phyloP scores from a whole-genome alignment of 139 green algal species.

The Asterochloris sp. region DNA sequence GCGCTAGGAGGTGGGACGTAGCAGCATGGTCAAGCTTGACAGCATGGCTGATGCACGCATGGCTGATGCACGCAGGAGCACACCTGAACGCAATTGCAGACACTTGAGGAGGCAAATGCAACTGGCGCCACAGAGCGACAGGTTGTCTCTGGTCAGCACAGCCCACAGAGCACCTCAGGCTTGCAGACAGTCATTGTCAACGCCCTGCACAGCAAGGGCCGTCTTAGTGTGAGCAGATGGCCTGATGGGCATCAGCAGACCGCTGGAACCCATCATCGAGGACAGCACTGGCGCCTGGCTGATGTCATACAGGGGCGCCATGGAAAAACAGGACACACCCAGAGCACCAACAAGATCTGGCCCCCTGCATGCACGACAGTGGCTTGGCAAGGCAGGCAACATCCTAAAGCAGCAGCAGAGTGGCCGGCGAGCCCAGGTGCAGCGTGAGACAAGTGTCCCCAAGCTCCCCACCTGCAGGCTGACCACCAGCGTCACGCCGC shows the following conservation, averaged over 20 bases:
- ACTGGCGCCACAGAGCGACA: too few species aligned
- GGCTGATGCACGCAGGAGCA: background rate
- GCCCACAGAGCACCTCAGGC: too few species aligned
- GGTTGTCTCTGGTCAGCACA: too few species aligned
- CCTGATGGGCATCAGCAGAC: too few species aligned
- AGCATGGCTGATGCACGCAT: background rate
- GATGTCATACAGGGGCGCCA: background rate
- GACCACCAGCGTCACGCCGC: background rate
- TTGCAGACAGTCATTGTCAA: too few species aligned
- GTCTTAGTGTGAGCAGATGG: too few species aligned
- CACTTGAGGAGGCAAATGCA: background rate
- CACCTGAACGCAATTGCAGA: background rate
- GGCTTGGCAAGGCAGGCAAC: background rate
- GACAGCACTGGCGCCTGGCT: too few species aligned
- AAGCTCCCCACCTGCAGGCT: slow-evolving; percentile 3
- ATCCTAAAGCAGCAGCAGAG: background rate
- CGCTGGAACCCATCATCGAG: too few species aligned
- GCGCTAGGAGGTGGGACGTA: background rate
- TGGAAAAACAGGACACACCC: too few species aligned
- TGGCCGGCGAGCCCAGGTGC: background rate
- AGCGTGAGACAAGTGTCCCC: background rate
- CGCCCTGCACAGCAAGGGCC: too few species aligned
- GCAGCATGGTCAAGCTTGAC: background rate
- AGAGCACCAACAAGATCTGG: background rate
- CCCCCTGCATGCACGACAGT: background rate